Conservation (phyloP, 2,329 filamentous ascomycete species). For the Coniochaeta ligniaria region DNA sequence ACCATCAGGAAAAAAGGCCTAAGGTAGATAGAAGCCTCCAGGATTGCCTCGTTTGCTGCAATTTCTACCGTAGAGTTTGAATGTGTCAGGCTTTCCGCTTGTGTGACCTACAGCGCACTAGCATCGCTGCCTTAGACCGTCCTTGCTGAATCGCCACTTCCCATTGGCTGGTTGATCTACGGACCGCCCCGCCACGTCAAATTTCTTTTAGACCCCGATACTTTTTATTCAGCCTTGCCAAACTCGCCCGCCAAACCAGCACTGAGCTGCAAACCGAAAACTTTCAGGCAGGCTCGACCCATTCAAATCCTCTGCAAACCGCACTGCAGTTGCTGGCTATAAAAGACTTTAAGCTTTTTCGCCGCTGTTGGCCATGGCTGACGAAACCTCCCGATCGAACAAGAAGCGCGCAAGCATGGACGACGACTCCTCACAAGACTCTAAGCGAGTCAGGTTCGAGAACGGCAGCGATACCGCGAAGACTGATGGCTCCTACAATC, state of each 20-base stretch:
- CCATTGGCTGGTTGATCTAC: not conserved
- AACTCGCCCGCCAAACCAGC: not conserved
- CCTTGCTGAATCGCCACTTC: not conserved
- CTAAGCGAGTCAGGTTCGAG: conserved; percentile 21
- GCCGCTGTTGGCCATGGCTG: conserved; percentile 27
- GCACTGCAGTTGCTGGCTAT: not conserved
- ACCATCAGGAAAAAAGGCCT: too few species aligned
- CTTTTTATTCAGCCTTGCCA: not conserved
- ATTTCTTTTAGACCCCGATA: not conserved
- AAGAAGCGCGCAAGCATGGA: conserved; percentile 39
- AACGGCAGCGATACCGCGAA: conserved; percentile 24
- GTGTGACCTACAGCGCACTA: not conserved
- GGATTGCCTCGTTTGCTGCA: not conserved
- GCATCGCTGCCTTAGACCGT: not conserved
- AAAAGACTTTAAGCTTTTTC: not conserved
- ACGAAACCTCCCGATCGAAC: conserved; percentile 16
- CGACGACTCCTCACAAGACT: conserved; percentile 17
- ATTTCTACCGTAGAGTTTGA: not conserved
- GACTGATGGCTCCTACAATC: conserved; percentile 50
- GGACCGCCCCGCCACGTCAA: not conserved
- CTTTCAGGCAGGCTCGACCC: not conserved
- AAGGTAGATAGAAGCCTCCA: too few species aligned
- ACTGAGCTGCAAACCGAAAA: not conserved
- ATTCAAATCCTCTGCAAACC: not conserved
- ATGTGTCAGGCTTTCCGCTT: not conserved